A percentile compares a stretch with the other conserved stretches of the same genome.
These are phyloP conservation scores for Mucor ambiguus DNA, from an alignment of 371 early-diverging fungal species.

Conservation along the genomic window DNA sequence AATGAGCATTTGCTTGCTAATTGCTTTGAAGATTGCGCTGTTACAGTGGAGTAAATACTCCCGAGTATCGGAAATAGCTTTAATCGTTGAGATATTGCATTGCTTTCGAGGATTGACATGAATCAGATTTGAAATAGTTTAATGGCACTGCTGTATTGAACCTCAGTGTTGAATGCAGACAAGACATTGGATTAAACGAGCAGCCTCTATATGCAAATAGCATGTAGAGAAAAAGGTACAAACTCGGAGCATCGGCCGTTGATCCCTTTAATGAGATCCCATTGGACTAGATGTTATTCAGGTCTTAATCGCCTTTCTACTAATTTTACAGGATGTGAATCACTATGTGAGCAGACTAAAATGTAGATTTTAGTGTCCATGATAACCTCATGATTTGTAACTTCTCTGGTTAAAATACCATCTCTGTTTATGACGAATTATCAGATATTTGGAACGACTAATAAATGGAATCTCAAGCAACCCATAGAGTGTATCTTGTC, in stretches of 20 bases:
- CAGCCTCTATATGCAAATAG: background rate
- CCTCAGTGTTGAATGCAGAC: background rate
- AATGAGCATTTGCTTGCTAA: background rate
- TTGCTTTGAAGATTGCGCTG: background rate
- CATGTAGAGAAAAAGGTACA: background rate
- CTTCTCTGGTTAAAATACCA: background rate
- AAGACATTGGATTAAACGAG: background rate
- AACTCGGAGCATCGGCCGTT: background rate
- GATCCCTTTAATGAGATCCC: background rate
- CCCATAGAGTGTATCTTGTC: background rate
- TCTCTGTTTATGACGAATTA: too few species aligned
- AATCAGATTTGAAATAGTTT: background rate
- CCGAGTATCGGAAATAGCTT: background rate
- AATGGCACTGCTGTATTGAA: background rate
- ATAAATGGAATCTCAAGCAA: background rate
- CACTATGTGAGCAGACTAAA: background rate
- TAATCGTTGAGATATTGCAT: background rate
- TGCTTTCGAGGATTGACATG: background rate
- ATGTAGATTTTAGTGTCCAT: background rate
- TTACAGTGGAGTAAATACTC: background rate
- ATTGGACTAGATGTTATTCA: background rate
- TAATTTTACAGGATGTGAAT: background rate
- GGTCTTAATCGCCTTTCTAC: background rate
- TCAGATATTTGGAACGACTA: background rate
- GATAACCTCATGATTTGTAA: background rate